Conservation (phyloP, 164 flowering plant species). For the Vitis rupestris region DNA sequence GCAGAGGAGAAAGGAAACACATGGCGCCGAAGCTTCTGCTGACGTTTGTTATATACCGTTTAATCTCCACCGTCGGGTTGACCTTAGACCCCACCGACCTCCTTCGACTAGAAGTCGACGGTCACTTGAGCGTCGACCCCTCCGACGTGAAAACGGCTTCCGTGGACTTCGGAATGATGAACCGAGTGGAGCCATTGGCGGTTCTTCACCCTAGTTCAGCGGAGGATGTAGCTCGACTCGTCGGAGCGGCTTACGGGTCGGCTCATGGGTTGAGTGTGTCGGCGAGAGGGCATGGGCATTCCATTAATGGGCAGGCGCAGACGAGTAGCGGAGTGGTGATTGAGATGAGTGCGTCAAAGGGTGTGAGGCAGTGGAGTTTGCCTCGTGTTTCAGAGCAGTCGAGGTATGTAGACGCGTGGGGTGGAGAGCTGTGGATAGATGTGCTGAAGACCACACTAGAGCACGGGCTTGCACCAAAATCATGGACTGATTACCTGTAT, state of each 20-base stretch:
- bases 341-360: slow-evolving; percentile 48
- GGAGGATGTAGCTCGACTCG: slow-evolving; percentile 49
- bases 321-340: slow-evolving; percentile 64
- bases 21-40: slow-evolving; percentile 43
- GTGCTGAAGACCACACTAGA: slow-evolving; percentile 60
- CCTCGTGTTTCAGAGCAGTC: slow-evolving; percentile 28
- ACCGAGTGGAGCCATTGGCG: slow-evolving; percentile 48
- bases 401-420: slow-evolving; percentile 83
- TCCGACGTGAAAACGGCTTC: slow-evolving; percentile 58
- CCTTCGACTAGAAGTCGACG: slow-evolving; percentile 40
- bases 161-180: slow-evolving; percentile 58
- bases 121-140: slow-evolving; percentile 48
- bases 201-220: slow-evolving; percentile 70
- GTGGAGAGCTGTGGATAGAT: slow-evolving; percentile 95
- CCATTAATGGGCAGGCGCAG: slow-evolving; percentile 91
- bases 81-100: slow-evolving; percentile 44
- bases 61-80: slow-evolving; percentile 60
- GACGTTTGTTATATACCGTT: slow-evolving; percentile 42
- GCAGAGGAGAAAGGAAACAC: neutral
- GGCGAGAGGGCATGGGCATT: slow-evolving; percentile 93
- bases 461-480: slow-evolving; percentile 76
- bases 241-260: slow-evolving; percentile 46
- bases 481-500: slow-evolving; percentile 98
- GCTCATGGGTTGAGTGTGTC: slow-evolving; percentile 55
- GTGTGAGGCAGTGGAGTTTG: slow-evolving; percentile 1